Base-by-base conservation (phyloP, 2,329 filamentous ascomycete species). In the Cladosporium sp. region DNA sequence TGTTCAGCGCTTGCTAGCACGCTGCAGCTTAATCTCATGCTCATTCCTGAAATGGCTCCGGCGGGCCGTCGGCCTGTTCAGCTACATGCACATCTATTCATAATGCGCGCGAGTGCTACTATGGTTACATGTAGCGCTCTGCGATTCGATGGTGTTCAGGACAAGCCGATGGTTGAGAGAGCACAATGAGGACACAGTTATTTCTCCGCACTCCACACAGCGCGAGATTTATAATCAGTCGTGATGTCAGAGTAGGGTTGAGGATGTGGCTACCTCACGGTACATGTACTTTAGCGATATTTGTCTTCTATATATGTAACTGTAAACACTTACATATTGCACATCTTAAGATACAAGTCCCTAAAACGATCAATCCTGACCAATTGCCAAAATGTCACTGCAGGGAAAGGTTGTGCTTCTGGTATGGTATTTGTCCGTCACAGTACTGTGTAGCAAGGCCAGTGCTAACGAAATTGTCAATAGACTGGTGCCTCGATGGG, bases 401-500 rank as follows among this genome's bases (percentile, higher is more conserved):
- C 61, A 64, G 47, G 61, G 61, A 24, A 41, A 64, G 34, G 51
- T 64, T 11, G 61, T 57, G 24, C 34, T 64, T 21, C 51, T 64
- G 51, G 60, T 62, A 62, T 21, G 44, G 15, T 26, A 36, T 6
- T 24, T 4, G n/a, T 5, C n/a, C 14, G 21, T 58, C 55, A 18
- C 30, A 14, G 4, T 26, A 5, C 24, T 38, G 11, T 14, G 3
- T 11, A 47, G 41, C n/a, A 12, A 12, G n/a, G n/a, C 10, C n/a
- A 12, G 21, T 47, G 12, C 41, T 47, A 10, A 47, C 4, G 3
- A 4, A 14, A 3, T 1, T 47, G n/a, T 47, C 2, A 8, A 11
- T 24, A 63, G 60, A 64, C 61, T 12, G 61, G 61, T 4, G 61
- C 61, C 36, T 64, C 61, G 1, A 64, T 64, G 61, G 61, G 61